Conservation (phyloP, 163 green algal genomes). For the Smithsoniella earleae region DNA sequence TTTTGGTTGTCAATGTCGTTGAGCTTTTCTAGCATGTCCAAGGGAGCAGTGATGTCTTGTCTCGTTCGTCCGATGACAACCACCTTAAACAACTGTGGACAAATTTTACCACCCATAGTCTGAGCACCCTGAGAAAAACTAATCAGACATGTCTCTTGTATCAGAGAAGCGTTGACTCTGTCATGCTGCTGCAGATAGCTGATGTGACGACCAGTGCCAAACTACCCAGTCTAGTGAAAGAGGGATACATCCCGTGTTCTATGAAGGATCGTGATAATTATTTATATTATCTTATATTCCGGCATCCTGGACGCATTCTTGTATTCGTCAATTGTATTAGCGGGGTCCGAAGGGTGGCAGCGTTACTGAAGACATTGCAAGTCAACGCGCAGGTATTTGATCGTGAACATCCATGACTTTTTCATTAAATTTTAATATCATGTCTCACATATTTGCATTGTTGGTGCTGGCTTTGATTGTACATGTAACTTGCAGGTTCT, state of each 20-base stretch:
- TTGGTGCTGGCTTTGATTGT: background rate
- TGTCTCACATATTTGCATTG: background rate
- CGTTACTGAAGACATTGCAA: conserved; percentile 71
- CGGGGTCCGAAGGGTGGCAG: conserved; percentile 63
- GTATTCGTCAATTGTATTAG: conserved; percentile 92
- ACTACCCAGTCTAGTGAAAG: conserved; percentile 47
- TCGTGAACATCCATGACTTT: background rate
- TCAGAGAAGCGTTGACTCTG: background rate
- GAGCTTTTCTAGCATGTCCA: background rate
- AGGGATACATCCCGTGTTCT: conserved; percentile 52
- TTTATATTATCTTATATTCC: conserved; percentile 75
- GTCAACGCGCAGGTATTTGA: conserved; percentile 31
- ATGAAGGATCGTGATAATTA: conserved; percentile 71
- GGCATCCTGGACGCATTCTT: conserved; percentile 58
- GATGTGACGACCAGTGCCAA: conserved; percentile 53
- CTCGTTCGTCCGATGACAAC: conserved; percentile 9
- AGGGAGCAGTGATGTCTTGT: background rate
- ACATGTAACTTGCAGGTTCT: conserved; percentile 42
- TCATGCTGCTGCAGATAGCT: conserved; percentile 40
- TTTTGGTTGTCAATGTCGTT: background rate
- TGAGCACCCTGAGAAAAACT: background rate
- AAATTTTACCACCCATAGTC: conserved; percentile 27
- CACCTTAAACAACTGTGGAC: background rate
- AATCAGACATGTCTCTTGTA: no score
- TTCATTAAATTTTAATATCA: background rate